phyloP scores from a whole-genome alignment of 169 alveolate genomes.

The Cryptosporidium parvum region DNA sequence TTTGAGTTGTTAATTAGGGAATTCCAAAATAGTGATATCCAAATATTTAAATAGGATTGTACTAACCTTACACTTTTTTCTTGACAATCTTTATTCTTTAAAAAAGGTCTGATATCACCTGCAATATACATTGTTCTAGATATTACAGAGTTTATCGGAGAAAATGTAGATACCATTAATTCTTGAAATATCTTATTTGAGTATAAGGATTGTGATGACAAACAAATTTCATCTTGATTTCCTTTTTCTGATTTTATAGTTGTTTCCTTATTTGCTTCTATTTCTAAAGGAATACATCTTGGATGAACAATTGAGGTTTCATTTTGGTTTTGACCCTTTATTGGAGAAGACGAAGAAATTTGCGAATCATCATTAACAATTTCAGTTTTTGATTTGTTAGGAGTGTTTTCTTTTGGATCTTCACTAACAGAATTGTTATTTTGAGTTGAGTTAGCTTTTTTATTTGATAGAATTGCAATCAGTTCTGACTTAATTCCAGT shows the following conservation, averaged over 20 bases:
- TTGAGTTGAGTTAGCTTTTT: neutral
- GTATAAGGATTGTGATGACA: neutral
- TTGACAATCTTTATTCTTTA: constrained; percentile 29
- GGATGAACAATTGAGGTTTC: neutral
- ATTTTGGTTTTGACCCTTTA: neutral
- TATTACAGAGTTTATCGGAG: constrained; percentile 33
- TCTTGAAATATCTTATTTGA: constrained; percentile 16
- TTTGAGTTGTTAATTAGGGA: neutral
- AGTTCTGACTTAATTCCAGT: constrained; percentile 49
- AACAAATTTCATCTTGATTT: neutral
- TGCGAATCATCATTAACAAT: neutral
- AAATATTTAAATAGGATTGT: constrained; percentile 59
- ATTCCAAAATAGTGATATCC: constrained; percentile 66
- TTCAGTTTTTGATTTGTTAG: constrained; percentile 6
- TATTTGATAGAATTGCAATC: constrained; percentile 55
- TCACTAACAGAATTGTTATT: neutral
- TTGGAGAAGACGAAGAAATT: constrained; percentile 1
- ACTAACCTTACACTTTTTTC: constrained; percentile 43
- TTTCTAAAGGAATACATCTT: neutral
- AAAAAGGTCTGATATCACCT: constrained; percentile 42
- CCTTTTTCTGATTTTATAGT: neutral
- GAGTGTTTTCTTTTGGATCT: constrained; percentile 1
- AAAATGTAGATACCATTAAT: constrained; percentile 64
- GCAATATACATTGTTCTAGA: constrained; percentile 74
- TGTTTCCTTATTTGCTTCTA: neutral